Base-by-base conservation (phyloP, 2,329 filamentous ascomycete genomes). In the Macroventuria anomochaeta region DNA sequence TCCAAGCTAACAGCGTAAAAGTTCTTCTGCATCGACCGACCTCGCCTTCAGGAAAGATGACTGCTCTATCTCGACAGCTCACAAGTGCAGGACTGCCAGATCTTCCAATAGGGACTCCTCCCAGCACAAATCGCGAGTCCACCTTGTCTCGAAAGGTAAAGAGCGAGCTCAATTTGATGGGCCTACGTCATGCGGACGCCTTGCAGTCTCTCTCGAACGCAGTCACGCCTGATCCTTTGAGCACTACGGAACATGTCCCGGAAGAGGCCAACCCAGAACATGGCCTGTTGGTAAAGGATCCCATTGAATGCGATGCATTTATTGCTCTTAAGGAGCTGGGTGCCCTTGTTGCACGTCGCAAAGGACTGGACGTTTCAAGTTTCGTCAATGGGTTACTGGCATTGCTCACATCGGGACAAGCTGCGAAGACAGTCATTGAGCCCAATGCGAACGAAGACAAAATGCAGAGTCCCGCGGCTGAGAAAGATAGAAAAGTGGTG, bases 21-120 rank as follows among this genome's bases (percentile, higher is more conserved):
- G 71, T 68, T 3, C 37, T 65, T 32, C 46, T 69, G 3, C 62
- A 64, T 21, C 68, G 70, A 34, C 62, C 68, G 3, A 50, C 54
- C 5, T 78, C 76, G 7, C 75, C 76, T 3, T 77, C 76, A 2
- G 62, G 59, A 12, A 68, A 69, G 34, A 78, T 79, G 75, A 62
- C 61, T 20, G 67, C 66, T 33, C 59, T 78, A 10, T 79, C 77
- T 5, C 65, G 67, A 49, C 70, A 71, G n/a, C 63, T 79, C 12
- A 68, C 67, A 3, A 59, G 56, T 31, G 68, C 49, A 3, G 67
- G 61, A 37, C 46, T 61, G 26, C 51, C 65, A 20, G 60, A 68
- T 8, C 51, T 77, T 3, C 63, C 64, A 8, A 64, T 75, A 8
- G 74, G 71, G 2, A 71, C 70, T 13, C 72, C 71, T 11, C 71